phyloP scores from a whole-genome alignment of 2,329 filamentous ascomycete genomes.

The Nannizziopsis arthrosporioides region DNA sequence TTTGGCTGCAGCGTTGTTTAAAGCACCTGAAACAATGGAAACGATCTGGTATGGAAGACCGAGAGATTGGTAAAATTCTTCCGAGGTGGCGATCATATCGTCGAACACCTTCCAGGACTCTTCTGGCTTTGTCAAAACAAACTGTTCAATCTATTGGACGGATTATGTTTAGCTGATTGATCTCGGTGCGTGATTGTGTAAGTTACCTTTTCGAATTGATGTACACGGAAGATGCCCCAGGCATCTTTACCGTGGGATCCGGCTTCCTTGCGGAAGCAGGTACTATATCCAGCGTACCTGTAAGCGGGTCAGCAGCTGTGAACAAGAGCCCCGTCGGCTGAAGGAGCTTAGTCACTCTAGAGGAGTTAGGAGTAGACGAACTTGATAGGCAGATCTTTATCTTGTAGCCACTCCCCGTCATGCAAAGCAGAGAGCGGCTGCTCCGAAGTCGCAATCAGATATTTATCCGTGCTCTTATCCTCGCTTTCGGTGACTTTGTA shows the following conservation, averaged over 20 bases:
- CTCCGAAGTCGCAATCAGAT: slow-evolving; percentile 72
- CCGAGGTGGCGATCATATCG: slow-evolving; percentile 77
- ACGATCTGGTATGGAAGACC: slow-evolving; percentile 84
- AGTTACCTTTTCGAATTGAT: slow-evolving; percentile 84
- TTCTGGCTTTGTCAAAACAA: slow-evolving; percentile 69
- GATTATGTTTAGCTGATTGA: slow-evolving; percentile 12
- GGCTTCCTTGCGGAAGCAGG: slow-evolving; percentile 91
- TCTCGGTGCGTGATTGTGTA: not conserved
- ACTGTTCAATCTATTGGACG: slow-evolving; percentile 54
- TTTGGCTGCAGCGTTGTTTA: slow-evolving; percentile 82
- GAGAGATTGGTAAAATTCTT: slow-evolving; percentile 90
- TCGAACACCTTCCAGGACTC: slow-evolving; percentile 91
- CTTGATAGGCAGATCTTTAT: slow-evolving; percentile 79
- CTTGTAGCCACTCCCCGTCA: slow-evolving; percentile 82
- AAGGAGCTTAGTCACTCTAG: not conserved
- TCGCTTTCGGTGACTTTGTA: slow-evolving; percentile 87
- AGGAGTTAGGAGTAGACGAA: slow-evolving; percentile 26
- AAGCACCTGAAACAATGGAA: slow-evolving; percentile 85
- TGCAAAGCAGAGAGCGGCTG: slow-evolving; percentile 91
- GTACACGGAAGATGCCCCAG: slow-evolving; percentile 96
- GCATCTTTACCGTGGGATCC: slow-evolving; percentile 85
- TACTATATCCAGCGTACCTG: slow-evolving; percentile 74
- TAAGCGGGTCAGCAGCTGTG: not conserved
- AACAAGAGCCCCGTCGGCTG: not conserved
- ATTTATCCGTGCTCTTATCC: slow-evolving; percentile 79